A percentile compares a stretch with the other conserved stretches of the same genome.
Conservation (phyloP, 2,329 filamentous ascomycete genomes). For the Zasmidium citrigriseum region DNA sequence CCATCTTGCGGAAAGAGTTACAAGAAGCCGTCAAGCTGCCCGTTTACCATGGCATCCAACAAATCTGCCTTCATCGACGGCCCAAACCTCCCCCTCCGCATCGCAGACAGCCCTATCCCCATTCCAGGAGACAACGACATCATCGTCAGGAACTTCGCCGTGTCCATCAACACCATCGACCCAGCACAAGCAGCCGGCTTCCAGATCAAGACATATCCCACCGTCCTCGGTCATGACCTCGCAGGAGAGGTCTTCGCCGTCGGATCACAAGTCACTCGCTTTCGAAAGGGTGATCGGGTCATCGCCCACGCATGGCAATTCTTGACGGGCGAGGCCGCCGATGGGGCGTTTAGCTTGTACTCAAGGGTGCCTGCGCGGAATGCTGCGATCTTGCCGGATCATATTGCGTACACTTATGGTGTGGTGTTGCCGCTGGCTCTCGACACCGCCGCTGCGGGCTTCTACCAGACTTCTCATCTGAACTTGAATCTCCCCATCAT, state of each 20-base stretch:
- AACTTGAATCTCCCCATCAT: slow-evolving; percentile 14
- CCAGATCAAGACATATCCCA: slow-evolving; percentile 27
- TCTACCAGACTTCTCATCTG: slow-evolving; percentile 5
- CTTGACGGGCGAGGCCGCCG: neutral
- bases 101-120: slow-evolving; percentile 14
- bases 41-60: no score
- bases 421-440: slow-evolving; percentile 22
- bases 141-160: slow-evolving; percentile 37
- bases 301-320: slow-evolving; percentile 4
- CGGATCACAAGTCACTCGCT: slow-evolving; percentile 26
- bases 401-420: slow-evolving; percentile 21
- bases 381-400: slow-evolving; percentile 20
- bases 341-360: slow-evolving; percentile 26
- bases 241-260: slow-evolving; percentile 31
- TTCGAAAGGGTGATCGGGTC: slow-evolving; percentile 10
- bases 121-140: slow-evolving; percentile 32
- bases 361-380: slow-evolving; percentile 15
- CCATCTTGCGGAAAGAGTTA: no score
- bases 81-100: no score
- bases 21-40: no score
- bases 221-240: slow-evolving; percentile 30
- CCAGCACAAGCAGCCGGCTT: slow-evolving; percentile 33
- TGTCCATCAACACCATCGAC: slow-evolving; percentile 44
- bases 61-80: no score
- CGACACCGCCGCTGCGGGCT: slow-evolving; percentile 24